phyloP scores from a whole-genome alignment of 768 basidiomycete genomes.

The Lentinula aciculospora region DNA sequence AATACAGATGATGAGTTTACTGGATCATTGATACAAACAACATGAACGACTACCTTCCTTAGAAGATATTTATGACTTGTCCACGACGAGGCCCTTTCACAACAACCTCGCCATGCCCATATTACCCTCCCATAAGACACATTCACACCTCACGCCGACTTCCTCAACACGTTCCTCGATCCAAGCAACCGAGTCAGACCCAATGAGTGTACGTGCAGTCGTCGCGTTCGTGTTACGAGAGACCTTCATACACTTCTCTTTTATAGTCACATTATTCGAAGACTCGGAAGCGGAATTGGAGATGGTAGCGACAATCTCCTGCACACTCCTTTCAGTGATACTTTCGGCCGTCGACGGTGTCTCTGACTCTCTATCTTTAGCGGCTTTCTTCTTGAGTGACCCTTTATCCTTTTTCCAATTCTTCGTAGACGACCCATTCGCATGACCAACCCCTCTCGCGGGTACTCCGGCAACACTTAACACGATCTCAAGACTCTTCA shows the following conservation, averaged over 20 bases:
- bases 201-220: not conserved
- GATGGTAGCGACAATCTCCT: not conserved
- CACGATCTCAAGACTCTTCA: conserved; percentile 53
- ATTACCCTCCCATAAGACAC: not conserved
- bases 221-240: not conserved
- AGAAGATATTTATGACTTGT: too few relatives aligned
- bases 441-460: not conserved
- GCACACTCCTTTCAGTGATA: too few relatives aligned
- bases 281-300: not conserved
- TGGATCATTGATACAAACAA: too few relatives aligned
- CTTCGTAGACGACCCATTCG: not conserved
- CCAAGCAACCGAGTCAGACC: not conserved
- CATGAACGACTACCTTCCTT: too few relatives aligned
- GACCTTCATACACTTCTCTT: not conserved
- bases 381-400: not conserved
- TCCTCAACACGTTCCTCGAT: not conserved
- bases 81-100: not conserved
- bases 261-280: not conserved
- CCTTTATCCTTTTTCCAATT: not conserved
- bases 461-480: not conserved
- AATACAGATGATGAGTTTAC: too few relatives aligned
- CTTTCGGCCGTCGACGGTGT: not conserved
- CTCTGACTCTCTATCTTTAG: not conserved
- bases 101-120: not conserved
- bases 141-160: not conserved